A percentile compares a stretch with the other conserved stretches of the same genome.
Evolutionary conservation across 2,329 filamentous ascomycete species (phyloP).

Genomic region (Canariomyces notabilis): DNA sequence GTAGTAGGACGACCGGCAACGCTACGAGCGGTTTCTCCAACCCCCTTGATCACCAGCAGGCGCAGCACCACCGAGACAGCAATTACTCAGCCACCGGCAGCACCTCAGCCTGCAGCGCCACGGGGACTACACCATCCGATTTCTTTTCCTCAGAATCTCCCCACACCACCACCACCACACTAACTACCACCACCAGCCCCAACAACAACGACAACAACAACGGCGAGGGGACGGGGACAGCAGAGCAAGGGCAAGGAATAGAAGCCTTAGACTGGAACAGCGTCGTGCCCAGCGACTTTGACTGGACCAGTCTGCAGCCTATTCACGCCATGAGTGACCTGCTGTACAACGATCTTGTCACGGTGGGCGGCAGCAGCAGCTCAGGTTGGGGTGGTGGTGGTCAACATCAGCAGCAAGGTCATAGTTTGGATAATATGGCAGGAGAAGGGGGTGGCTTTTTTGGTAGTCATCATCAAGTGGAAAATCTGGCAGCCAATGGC

Average conservation of each 20-base stretch:
- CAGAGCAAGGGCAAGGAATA: no score
- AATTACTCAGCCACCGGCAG: no score
- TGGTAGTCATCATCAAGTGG: not conserved
- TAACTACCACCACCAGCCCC: not conserved
- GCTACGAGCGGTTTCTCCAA: no score
- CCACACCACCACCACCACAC: not conserved
- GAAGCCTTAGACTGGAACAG: conserved; percentile 33
- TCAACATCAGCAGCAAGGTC: no score
- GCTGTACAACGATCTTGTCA: conserved; percentile 51
- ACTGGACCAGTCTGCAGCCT: conserved; percentile 48
- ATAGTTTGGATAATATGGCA: no score
- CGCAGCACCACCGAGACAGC: no score
- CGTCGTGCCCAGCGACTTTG: conserved; percentile 42
- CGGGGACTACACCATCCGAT: no score
- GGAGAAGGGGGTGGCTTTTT: no score
- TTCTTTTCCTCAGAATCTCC: not conserved
- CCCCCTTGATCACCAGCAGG: no score
- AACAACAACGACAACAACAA: not conserved
- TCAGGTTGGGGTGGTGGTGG: not conserved
- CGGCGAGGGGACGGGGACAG: not conserved
- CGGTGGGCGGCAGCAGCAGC: not conserved
- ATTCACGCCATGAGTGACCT: conserved; percentile 55
- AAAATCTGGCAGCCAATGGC: not conserved
- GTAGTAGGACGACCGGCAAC: no score
- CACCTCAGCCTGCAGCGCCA: no score